Evolutionary conservation across 164 flowering plant species (phyloP).

Genomic region (Vitis riparia): DNA sequence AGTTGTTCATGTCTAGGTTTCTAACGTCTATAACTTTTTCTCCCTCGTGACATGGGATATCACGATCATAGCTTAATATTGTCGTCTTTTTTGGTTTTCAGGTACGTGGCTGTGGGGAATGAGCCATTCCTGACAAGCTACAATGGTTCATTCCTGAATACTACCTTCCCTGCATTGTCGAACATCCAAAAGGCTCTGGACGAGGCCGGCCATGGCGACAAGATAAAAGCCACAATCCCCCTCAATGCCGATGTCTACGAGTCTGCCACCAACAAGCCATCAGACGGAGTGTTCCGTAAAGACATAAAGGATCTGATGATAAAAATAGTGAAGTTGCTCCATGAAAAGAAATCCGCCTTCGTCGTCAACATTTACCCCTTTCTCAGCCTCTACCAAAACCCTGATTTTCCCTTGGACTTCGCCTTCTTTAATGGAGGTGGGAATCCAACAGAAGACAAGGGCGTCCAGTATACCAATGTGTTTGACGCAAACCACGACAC

Average conservation of each 20-base stretch:
- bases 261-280: conserved; percentile 35
- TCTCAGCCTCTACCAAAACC: conserved; percentile 46
- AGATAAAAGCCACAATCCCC: conserved; percentile 46
- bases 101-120: conserved; percentile 63
- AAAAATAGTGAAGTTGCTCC: conserved; percentile 32
- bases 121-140: conserved; percentile 48
- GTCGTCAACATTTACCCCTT: conserved; percentile 62
- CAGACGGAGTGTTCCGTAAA: conserved; percentile 41
- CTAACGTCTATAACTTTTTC: too few relatives aligned
- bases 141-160: conserved; percentile 29
- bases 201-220: conserved; percentile 44
- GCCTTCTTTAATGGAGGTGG: conserved; percentile 45
- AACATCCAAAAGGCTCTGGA: conserved; percentile 55
- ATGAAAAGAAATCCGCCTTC: conserved; percentile 41
- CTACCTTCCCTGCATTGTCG: conserved; percentile 40
- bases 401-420: conserved; percentile 41
- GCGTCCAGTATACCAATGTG: conserved; percentile 34
- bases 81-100: conserved; percentile 3
- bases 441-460: conserved; percentile 22
- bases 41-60: too few relatives aligned
- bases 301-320: conserved; percentile 36
- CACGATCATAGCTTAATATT: too few relatives aligned
- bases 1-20: too few relatives aligned
- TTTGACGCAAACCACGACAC: conserved; percentile 63
- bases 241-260: conserved; percentile 61